phyloP scores from a whole-genome alignment of 345 rosid species.

The Murraya koenigii region DNA sequence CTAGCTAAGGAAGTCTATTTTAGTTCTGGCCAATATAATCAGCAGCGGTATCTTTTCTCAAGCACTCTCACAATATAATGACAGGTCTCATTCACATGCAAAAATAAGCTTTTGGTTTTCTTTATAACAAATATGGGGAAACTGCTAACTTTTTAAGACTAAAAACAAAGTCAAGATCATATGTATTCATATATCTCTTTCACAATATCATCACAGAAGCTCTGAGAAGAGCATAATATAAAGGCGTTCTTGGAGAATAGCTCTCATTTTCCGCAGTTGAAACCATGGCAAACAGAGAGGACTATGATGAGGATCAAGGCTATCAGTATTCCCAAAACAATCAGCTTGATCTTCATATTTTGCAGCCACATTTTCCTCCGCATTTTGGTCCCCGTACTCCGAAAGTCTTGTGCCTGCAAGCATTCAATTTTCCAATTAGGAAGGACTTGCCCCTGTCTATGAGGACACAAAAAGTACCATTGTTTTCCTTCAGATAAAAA shows the following conservation, averaged over 20 bases:
- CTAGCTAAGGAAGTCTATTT: neutral
- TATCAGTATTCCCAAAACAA: conserved; percentile 38
- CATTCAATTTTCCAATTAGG: neutral
- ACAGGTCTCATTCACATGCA: conserved; percentile 17
- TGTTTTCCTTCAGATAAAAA: neutral
- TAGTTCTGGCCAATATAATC: no score
- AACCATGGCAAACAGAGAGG: conserved; percentile 42
- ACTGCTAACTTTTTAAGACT: conserved; percentile 15
- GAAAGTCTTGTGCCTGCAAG: conserved; percentile 42
- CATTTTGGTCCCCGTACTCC: conserved; percentile 33
- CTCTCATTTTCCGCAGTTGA: conserved; percentile 36
- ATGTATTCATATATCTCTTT: conserved; percentile 13
- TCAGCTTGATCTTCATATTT: conserved; percentile 46
- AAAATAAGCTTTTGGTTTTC: neutral
- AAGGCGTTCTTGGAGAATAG: neutral
- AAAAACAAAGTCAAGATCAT: conserved; percentile 22
- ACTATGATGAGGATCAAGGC: conserved; percentile 44
- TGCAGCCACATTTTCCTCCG: conserved; percentile 50
- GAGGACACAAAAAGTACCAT: neutral
- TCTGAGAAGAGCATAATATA: neutral
- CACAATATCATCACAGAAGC: conserved; percentile 17
- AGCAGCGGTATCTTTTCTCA: neutral
- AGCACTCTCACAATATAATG: conserved; percentile 2
- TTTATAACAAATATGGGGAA: conserved; percentile 14
- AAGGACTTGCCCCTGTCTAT: neutral